A percentile compares a stretch with the other conserved stretches of the same genome.
These are phyloP conservation scores for Bretschneidera sinensis DNA, from an alignment of 345 rosid species.

Conservation along the genomic window DNA sequence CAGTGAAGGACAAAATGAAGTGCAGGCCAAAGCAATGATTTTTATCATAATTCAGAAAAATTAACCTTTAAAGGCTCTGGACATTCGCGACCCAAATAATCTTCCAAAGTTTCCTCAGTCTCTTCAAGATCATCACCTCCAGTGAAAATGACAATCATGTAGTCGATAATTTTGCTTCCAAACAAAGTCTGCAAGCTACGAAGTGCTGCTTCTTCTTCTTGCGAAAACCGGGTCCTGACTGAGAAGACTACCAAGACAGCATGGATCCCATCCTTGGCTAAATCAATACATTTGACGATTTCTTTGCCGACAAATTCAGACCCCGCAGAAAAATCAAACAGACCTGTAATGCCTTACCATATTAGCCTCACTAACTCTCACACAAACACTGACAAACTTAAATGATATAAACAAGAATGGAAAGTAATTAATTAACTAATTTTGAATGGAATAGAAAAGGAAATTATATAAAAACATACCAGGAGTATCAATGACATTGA, in stretches of 20 bases:
- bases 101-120: constrained; percentile 70
- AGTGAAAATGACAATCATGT: constrained; percentile 83
- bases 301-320: constrained; percentile 75
- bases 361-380: no score
- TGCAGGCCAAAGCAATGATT: not conserved
- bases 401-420: constrained; percentile 1
- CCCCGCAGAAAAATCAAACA: constrained; percentile 67
- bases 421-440: not conserved
- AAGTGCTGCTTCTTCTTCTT: constrained; percentile 73
- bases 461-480: constrained; percentile 36
- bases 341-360: constrained; percentile 36
- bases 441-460: not conserved
- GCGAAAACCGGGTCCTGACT: constrained; percentile 55
- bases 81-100: constrained; percentile 57
- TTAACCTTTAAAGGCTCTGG: constrained; percentile 73
- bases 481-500: constrained; percentile 91
- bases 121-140: constrained; percentile 94
- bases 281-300: constrained; percentile 66
- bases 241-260: constrained; percentile 73
- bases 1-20: not conserved
- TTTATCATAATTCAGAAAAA: constrained; percentile 11
- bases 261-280: constrained; percentile 89
- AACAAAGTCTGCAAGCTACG: constrained; percentile 64
- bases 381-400: not conserved
- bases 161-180: constrained; percentile 63